Evolutionary conservation across 257 asterid species (phyloP).

Genomic region (Nicotiana noctiflora): DNA sequence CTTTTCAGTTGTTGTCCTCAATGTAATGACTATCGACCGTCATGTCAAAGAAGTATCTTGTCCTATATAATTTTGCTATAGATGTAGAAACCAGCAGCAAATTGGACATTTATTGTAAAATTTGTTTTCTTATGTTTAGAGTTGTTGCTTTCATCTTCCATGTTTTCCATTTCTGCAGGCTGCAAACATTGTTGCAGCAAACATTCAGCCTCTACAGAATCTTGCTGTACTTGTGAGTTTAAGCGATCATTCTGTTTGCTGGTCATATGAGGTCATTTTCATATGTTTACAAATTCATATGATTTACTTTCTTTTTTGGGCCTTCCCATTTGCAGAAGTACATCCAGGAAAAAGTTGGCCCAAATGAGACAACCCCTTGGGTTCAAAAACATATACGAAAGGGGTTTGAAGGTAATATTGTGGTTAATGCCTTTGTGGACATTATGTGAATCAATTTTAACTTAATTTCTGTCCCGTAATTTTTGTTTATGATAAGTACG

Average conservation of each 20-base stretch:
- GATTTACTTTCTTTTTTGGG: neutral
- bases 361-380: conserved; percentile 64
- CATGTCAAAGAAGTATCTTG: too few relatives aligned
- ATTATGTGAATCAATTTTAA: neutral
- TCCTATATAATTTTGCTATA: too few relatives aligned
- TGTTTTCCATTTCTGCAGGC: conserved; percentile 39
- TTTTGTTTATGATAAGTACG: neutral
- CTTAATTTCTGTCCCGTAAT: neutral
- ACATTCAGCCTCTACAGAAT: conserved; percentile 60
- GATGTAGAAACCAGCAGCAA: too few relatives aligned
- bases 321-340: conserved; percentile 22
- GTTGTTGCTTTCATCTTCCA: conserved; percentile 12
- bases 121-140: neutral
- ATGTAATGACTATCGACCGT: too few relatives aligned
- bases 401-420: conserved; percentile 61
- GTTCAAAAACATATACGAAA: conserved; percentile 38
- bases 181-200: conserved; percentile 48
- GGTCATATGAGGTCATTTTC: conserved; percentile 2
- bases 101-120: neutral
- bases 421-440: neutral
- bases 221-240: conserved; percentile 42
- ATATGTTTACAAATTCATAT: neutral
- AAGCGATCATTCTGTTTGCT: conserved; percentile 8
- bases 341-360: conserved; percentile 63
- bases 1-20: too few relatives aligned